phyloP scores from a whole-genome alignment of 805 yeast genomes.

The Scheffersomyces coipomensis region DNA sequence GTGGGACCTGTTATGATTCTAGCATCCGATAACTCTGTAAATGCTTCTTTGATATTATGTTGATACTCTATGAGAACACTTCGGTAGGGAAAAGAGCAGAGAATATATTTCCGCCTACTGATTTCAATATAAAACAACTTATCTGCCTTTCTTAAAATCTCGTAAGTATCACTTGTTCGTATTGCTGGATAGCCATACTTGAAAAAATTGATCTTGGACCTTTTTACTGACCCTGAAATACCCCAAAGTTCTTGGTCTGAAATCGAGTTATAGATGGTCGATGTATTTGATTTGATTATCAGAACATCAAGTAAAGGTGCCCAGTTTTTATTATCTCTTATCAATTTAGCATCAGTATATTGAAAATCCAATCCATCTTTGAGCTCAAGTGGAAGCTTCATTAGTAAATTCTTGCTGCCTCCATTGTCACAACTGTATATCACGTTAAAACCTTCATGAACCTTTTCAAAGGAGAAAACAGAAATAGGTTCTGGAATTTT shows the following conservation, averaged over 20 bases:
- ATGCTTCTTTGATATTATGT: conserved; percentile 10
- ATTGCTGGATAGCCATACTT: conserved; percentile 29
- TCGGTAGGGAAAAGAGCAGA: conserved; percentile 38
- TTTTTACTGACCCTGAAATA: conserved; percentile 33
- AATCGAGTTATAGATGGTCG: background rate
- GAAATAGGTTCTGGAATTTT: conserved; percentile 36
- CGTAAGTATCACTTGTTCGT: conserved; percentile 23
- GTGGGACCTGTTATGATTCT: conserved; percentile 14
- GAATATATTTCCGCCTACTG: conserved; percentile 19
- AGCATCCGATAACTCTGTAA: conserved; percentile 24
- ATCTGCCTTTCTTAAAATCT: conserved; percentile 28
- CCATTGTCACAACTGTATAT: conserved; percentile 43
- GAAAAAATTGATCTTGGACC: conserved; percentile 31
- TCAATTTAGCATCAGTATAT: conserved; percentile 20
- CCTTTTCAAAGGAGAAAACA: conserved; percentile 26
- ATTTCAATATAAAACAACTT: conserved; percentile 14
- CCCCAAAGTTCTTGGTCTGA: conserved; percentile 44
- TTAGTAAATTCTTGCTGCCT: conserved; percentile 31
- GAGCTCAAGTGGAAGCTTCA: conserved; percentile 22
- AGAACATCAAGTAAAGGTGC: conserved; percentile 45
- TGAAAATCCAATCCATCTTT: conserved; percentile 6
- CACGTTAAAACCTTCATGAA: conserved; percentile 16
- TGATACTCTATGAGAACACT: conserved; percentile 34
- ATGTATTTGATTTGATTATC: conserved; percentile 20
- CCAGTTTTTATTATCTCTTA: conserved; percentile 43